A percentile compares a stretch with the other conserved stretches of the same genome.
Conservation (phyloP, 352 stramenopile genomes). For the Sclerospora graminicola region DNA sequence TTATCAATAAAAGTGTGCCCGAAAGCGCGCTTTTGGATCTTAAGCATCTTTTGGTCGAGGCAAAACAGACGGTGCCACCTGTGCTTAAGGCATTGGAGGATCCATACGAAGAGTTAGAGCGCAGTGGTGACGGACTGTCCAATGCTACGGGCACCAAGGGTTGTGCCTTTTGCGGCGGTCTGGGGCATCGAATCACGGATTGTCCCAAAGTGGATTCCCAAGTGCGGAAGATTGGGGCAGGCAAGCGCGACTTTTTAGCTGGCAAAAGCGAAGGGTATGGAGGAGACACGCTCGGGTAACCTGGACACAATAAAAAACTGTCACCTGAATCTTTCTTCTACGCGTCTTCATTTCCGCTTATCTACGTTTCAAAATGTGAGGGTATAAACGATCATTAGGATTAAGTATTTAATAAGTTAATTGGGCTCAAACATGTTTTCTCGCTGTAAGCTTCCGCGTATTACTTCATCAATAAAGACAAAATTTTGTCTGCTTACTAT, state of each 20-base stretch:
- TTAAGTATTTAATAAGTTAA: constrained; percentile 19
- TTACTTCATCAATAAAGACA: not conserved
- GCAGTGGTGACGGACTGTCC: constrained; percentile 27
- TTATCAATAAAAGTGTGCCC: constrained; percentile 96
- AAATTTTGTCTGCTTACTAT: constrained; percentile 1
- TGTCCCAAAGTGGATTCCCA: constrained; percentile 99
- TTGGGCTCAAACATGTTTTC: constrained; percentile 80
- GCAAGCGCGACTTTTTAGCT: constrained; percentile 90
- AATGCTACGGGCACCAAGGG: constrained; percentile 85
- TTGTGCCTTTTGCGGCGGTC: constrained; percentile 97
- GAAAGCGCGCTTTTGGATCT: constrained; percentile 96
- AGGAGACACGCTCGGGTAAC: constrained; percentile 84
- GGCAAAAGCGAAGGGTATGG: constrained; percentile 89
- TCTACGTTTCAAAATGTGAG: constrained; percentile 16
- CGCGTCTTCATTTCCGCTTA: too few relatives aligned
- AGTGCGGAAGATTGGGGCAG: constrained; percentile 90
- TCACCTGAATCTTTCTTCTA: too few relatives aligned
- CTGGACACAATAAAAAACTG: too few relatives aligned
- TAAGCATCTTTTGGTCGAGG: constrained; percentile 97
- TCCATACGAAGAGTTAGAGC: constrained; percentile 84
- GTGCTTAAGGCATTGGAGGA: constrained; percentile 97
- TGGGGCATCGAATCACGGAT: constrained; percentile 97
- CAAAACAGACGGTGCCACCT: constrained; percentile 96
- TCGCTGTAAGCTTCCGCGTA: constrained; percentile 30
- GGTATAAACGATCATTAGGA: not conserved